Conservation (phyloP, 1,284 basidiomycete species). For the Lentinus polychrous region DNA sequence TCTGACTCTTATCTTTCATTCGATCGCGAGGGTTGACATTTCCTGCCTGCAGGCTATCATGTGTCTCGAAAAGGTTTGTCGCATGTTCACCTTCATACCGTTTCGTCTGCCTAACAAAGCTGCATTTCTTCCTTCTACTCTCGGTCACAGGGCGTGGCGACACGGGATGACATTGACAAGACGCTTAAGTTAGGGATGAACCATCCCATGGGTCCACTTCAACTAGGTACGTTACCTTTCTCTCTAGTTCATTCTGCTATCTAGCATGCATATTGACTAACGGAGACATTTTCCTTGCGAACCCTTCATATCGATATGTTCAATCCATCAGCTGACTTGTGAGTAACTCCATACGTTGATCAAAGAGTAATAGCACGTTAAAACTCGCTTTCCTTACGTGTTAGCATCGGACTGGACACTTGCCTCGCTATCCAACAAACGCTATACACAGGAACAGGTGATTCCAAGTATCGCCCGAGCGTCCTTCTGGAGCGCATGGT, state of each 20-base stretch:
- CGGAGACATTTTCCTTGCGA: not conserved
- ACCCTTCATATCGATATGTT: constrained; percentile 1
- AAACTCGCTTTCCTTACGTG: constrained; percentile 2
- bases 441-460: constrained; percentile 81
- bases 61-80: constrained; percentile 74
- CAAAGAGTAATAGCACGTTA: constrained; percentile 6
- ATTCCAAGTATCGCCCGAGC: constrained; percentile 96
- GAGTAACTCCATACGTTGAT: constrained; percentile 24
- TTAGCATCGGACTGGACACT: constrained; percentile 88
- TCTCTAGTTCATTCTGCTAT: constrained; percentile 1
- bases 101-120: not conserved
- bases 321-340: constrained; percentile 65
- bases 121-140: not conserved
- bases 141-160: constrained; percentile 66
- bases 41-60: constrained; percentile 68
- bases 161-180: constrained; percentile 92
- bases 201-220: constrained; percentile 92
- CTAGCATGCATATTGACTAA: not conserved
- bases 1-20: constrained; percentile 1
- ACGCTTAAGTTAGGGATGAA: constrained; percentile 92
- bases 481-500: constrained; percentile 92
- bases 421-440: constrained; percentile 89
- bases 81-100: constrained; percentile 1
- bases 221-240: constrained; percentile 48
- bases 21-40: not conserved